Conservation (phyloP, 2,329 filamentous ascomycete species). For the Diaporthe caulivora region DNA sequence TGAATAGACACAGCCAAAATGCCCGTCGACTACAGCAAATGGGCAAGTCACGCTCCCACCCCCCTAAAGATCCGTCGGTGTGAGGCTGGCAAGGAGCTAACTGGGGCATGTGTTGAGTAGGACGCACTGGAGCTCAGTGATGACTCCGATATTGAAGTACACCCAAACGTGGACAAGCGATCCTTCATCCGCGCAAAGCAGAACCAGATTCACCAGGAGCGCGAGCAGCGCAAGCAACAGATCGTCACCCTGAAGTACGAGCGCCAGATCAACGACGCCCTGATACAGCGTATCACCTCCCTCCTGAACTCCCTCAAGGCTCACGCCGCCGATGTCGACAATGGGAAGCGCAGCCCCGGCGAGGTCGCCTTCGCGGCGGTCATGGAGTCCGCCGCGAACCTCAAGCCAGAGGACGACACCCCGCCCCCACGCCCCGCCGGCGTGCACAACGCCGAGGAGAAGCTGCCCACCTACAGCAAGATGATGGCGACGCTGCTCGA, state of each 20-base stretch:
- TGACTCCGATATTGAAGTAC: conserved; percentile 97
- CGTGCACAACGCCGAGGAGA: conserved; percentile 80
- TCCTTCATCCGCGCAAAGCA: conserved; percentile 99
- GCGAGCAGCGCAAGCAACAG: conserved; percentile 85
- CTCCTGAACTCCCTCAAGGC: conserved; percentile 81
- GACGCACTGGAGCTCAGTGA: conserved; percentile 96
- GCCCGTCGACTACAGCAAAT: conserved; percentile 73
- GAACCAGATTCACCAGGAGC: conserved; percentile 94
- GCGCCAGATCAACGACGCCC: conserved; percentile 90
- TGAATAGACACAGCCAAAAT: conserved; percentile 47
- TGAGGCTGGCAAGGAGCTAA: conserved; percentile 35
- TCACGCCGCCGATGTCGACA: conserved; percentile 76
- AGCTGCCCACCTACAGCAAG: conserved; percentile 87
- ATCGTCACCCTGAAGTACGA: conserved; percentile 95
- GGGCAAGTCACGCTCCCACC: conserved; percentile 57
- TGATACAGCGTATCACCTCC: conserved; percentile 84
- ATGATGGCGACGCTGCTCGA: conserved; percentile 99
- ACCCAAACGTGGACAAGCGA: conserved; percentile 98
- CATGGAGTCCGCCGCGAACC: conserved; percentile 79
- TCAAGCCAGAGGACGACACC: conserved; percentile 78
- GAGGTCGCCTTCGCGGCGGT: conserved; percentile 91
- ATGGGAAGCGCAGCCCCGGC: conserved; percentile 70
- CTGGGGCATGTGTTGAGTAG: conserved; percentile 53
- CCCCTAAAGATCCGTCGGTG: background rate
- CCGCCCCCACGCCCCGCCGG: conserved; percentile 82